Base-by-base conservation (phyloP, 2,329 filamentous ascomycete species). In the Colletotrichum sp. region DNA sequence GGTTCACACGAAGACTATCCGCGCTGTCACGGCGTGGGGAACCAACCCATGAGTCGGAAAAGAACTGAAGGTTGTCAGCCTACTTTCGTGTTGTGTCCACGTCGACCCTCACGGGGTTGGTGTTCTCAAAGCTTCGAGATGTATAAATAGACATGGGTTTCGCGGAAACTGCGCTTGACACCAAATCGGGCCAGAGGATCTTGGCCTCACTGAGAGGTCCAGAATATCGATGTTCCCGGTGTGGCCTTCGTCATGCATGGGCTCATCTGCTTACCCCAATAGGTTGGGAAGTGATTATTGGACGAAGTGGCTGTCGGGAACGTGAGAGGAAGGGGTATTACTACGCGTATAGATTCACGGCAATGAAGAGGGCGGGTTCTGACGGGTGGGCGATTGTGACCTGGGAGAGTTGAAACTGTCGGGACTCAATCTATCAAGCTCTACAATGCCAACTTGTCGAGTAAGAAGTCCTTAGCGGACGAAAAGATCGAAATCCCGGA, bases 311-410 rank as follows among this genome's bases (percentile, higher is more conserved):
- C 44, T 1, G 19, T 6, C 19, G 0, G 39, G 19, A 48, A 0
- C 19, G 19, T n/a, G 19, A 48, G 39, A 6, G 12, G 9, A 44
- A 3, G 39, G 39, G 39, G 5, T 48, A 48, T 22, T 48, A 3
- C 11, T 7, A 48, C 9, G 6, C 44, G n/a, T 48, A 22, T 48
- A 48, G 44, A 13, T 48, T 22, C 11, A 3, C 11, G 9, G 44
- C 2, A n/a, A 13, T 48, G 44, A 12, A 22, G 0, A 48, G 11
- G 1, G 44, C 0, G 0, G 8, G 9, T 9, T 0, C 19, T 48
- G 19, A 11, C 2, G 11, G 9, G n/a, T 0, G 0, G 3, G 9
- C 9, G 7, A 48, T 7, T 6, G 22, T 48, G 19, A 0, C 19
- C 11, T 48, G 39, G n/a, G 39, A 2, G 39, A 1, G 19, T 48